Base-by-base conservation (phyloP, 495 filamentous ascomycete species). In the Daldinia childiae region DNA sequence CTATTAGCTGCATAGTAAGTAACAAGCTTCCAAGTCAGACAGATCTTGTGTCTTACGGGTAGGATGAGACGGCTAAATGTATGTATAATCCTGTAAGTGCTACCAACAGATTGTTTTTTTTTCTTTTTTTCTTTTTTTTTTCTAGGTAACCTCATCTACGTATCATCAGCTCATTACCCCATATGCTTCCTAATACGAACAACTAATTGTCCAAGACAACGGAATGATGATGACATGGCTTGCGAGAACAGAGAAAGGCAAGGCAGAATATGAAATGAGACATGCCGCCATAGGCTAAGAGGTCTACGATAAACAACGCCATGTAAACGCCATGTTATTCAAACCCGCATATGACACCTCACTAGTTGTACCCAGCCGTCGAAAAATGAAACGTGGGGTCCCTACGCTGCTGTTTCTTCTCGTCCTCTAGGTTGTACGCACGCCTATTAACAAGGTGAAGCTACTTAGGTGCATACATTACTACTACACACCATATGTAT, bases 331-430 rank as follows among this genome's bases (percentile, higher is more conserved):
- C 50, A 52, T 27, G 17, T 30, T 54, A 24, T 27, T n/a, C 27
- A 30, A 54, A n/a, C 24, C 26, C 50, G 50, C 61, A 51, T 65
- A 61, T 57, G 29, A 11, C 51, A 62, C 51, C 24, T 61, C 34
- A 48, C 38, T 62, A 43, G n/a, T 51, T 58, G 17, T 45, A 43
- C 36, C 34, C 24, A 45, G 57, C 39, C 32, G 51, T 59, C 50
- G 21, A 50, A 41, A 19, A 41, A 58, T 63, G 57, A 48, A 60
- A 61, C 68, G 68, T 71, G 68, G 62, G 68, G 68, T 64, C 48
- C 30, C 30, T 39, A 26, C 50, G 26, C 50, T 54, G 50, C 9
- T 11, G 19, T 30, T 54, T 14, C 4, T 54, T 54, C 19, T 21
- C 24, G 45, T 51, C 45, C 19, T 51, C 12, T 51, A 4, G 7